Base-by-base conservation (phyloP, 2,329 filamentous ascomycete species). In the Polychaeton citri region DNA sequence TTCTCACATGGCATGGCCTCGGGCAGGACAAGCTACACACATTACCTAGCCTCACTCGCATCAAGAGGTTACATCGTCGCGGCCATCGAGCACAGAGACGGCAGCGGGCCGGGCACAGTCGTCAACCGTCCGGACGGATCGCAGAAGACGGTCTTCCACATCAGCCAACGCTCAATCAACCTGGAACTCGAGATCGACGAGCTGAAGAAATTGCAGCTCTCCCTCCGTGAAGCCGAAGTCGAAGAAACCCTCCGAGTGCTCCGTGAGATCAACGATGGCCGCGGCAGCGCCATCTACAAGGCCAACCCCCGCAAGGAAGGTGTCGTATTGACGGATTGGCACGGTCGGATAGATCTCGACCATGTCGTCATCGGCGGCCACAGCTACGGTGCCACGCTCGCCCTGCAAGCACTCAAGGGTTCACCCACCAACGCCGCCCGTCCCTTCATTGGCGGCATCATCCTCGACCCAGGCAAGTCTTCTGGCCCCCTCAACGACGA, bases 341-440 rank as follows among this genome's bases (percentile, higher is more conserved):
- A 60, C 21, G 56, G 58, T 37, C 64, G 73, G 7, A 63, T 81
- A 5, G 66, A 77, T 50, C 60, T 68, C 32, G 57, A 65, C 19
- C 63, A 68, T 21, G 64, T 77, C 44, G 64, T 72, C 32, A 62
- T 80, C 6, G 70, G 62, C 3, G 76, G 76, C 0, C 76, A 81
- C 50, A 78, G 73, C 0, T 79, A 76, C 55, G 77, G 77, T 33
- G 76, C 75, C 2, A 80, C 77, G 0, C 66, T 72, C 2, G 75
- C 72, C 0, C 60, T 80, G 15, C 73, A 76, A 39, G 68, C 71
- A 3, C 60, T 79, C n/a, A 68, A 68, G 35, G 61, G 59, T 21
- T 68, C 61, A 6, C 61, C 65, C 4, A 61, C 42, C 32, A 38
- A 61, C 40, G 45, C 49, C 37, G 41, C 43, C n/a, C 30, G 30